Base-by-base conservation (phyloP, 1,284 basidiomycete genomes). In the Athelia psychrophila region DNA sequence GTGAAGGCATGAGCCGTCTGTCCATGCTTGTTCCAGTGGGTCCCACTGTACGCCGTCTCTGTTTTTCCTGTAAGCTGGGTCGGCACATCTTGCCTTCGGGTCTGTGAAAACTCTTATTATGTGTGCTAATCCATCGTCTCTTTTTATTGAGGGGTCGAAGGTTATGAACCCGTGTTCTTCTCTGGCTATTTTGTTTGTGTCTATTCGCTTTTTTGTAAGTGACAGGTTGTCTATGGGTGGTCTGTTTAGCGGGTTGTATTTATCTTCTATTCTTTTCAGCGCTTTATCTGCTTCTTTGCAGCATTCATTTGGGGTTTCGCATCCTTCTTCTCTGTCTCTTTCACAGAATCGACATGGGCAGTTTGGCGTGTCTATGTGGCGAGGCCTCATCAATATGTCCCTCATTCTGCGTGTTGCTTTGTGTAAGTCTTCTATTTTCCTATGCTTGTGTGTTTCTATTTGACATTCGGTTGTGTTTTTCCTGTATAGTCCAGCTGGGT, bases 1-100 rank as follows among this genome's bases (percentile, higher is more conserved):
- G 12, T 59, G 36, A 0, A 54, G 24, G 52, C 62, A 64, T 0
- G 66, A 65, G 1, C 63, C 67, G 44, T 66, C 67, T 2, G 62
- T 67, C 22, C 60, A 61, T 0, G 60, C 51, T 2, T 23, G 10
- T 10, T 10, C 33, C n/a, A 12, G 12, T 35, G 10, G 12, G 10
- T 35, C 33, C 10, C n/a, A n/a, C n/a, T 35, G 12, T 35, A 12
- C 33, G n/a, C 12, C 33, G 10, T 12, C 12, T 35, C 12, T 10
- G n/a, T 35, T 10, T 35, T 35, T 35, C n/a, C 33, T 10, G n/a
- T 35, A 35, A n/a, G 33, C 33, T 35, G 33, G 33, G 33, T 35
- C 33, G 10, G n/a, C n/a, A 35, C 33, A 35, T 35, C n/a, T 35
- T 12, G 33, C 33, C n/a, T 35, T n/a, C n/a, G 33, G 33, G 33